Evolutionary conservation across 148 eudicot species (phyloP), one percentile per base, ranked within the genome.

Genomic region (Simmondsia chinensis): DNA sequence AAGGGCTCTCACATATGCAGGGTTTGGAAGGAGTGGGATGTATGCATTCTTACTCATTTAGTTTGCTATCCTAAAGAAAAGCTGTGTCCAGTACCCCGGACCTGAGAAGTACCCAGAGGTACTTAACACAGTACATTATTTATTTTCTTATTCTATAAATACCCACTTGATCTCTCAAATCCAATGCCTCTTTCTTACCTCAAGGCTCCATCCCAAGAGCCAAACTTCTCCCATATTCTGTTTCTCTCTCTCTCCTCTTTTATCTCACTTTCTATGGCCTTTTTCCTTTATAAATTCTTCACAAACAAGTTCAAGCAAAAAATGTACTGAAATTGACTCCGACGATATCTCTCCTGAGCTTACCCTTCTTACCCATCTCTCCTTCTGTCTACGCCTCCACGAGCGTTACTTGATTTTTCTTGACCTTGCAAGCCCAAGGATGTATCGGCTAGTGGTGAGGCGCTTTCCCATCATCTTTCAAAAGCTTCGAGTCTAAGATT

Each of bases 341-440:
- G 82, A 65, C 65, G 69, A 51, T 80, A 73, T 61, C 87, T 69
- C 87, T 70, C 68, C 68, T 80, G 87, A 80, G 87, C 87, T 80
- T 72, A 37, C 46, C 48, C 76, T 72, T 72, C 59, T 61, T 51
- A 48, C 9, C n/a, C 40, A 9, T 20, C 3, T 6, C 6, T 0
- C 19, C 6, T 3, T 7, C 20, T 27, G 20, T 10, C 6, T 48
- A 38, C 14, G 4, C 60, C 45, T 31, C 33, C 54, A 57, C 48
- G 46, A 55, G 39, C 54, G 39, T 25, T 46, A 30, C 68, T 57
- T 43, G 61, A 34, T 66, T 68, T 80, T 80, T 80, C 87, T 80
- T 80, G 87, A 80, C 87, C 87, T 80, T 75, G 87, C 87, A 77
- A 77, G 84, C 43, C 84, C 67, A 27, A 17, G 23, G 40, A 33